Conservation (phyloP, 805 yeast species). For the Ogataea trehaloabstinens region DNA sequence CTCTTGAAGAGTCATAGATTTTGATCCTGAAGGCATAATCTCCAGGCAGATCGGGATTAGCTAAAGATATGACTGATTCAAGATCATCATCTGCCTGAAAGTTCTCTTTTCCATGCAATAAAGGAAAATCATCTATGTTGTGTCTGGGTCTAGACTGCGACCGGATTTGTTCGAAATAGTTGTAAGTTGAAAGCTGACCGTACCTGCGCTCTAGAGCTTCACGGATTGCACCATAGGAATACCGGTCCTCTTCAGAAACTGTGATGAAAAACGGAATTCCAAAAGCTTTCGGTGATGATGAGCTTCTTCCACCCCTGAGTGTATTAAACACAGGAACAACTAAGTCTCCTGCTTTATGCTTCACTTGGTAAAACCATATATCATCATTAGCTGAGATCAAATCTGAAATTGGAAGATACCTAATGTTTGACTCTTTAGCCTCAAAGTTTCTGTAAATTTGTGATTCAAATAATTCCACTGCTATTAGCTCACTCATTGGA, state of each 20-base stretch:
- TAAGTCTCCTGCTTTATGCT: constrained; percentile 44
- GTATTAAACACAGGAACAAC: constrained; percentile 63
- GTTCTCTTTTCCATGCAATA: constrained; percentile 30
- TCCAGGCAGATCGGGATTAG: constrained; percentile 50
- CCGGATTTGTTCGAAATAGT: constrained; percentile 31
- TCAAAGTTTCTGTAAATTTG: constrained; percentile 72
- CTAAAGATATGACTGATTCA: constrained; percentile 46
- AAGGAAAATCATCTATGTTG: constrained; percentile 26
- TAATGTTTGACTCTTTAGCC: constrained; percentile 45
- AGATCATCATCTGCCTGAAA: constrained; percentile 32
- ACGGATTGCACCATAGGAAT: constrained; percentile 57
- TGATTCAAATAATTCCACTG: constrained; percentile 62
- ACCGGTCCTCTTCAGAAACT: constrained; percentile 48
- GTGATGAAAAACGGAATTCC: constrained; percentile 78
- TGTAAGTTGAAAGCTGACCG: constrained; percentile 46
- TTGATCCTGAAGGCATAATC: constrained; percentile 49
- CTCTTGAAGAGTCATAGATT: constrained; percentile 34
- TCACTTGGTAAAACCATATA: constrained; percentile 55
- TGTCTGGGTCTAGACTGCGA: constrained; percentile 15
- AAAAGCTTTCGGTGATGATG: constrained; percentile 47
- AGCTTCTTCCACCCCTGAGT: constrained; percentile 34
- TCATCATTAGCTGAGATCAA: constrained; percentile 61
- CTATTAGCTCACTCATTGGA: constrained; percentile 40
- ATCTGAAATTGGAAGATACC: constrained; percentile 67
- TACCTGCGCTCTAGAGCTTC: constrained; percentile 51